Evolutionary conservation across 2,329 filamentous ascomycete genomes (phyloP).

Genomic region (Fusarium cyanostomum): DNA sequence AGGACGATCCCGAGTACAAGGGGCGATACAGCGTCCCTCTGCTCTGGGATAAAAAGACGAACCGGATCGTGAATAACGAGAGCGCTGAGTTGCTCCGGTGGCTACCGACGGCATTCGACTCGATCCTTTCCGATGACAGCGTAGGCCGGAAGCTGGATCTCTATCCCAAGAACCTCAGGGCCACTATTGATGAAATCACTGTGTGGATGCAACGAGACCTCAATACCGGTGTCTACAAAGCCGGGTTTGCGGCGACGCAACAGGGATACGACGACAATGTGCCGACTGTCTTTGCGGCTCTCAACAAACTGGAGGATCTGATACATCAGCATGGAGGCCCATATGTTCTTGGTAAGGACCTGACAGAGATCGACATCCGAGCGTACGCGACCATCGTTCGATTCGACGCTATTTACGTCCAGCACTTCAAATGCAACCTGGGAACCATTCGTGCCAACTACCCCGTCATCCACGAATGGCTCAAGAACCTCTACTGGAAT

Average conservation of each 20-base stretch:
- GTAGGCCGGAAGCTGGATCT: conserved; percentile 60
- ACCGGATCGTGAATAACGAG: conserved; percentile 83
- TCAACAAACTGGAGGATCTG: conserved; percentile 71
- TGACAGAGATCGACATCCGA: conserved; percentile 76
- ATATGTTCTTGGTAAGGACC: conserved; percentile 69
- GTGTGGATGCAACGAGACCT: conserved; percentile 70
- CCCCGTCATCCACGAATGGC: conserved; percentile 73
- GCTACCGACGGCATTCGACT: conserved; percentile 80
- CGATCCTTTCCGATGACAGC: conserved; percentile 55
- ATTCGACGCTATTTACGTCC: conserved; percentile 75
- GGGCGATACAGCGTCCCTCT: conserved; percentile 79
- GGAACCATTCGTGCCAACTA: conserved; percentile 71
- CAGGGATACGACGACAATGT: conserved; percentile 71
- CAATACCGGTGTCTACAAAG: conserved; percentile 61
- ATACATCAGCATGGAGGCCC: conserved; percentile 57
- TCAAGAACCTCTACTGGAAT: conserved; percentile 77
- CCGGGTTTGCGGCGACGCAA: conserved; percentile 73
- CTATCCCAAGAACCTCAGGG: conserved; percentile 61
- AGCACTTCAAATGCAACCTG: conserved; percentile 72
- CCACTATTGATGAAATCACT: conserved; percentile 70
- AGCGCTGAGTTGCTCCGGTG: conserved; percentile 85
- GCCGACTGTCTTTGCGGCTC: conserved; percentile 67
- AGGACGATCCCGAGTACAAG: conserved; percentile 70
- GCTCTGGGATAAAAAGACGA: conserved; percentile 73
- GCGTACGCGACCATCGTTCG: conserved; percentile 72